Percentiles rank a stretch among this genome's conserved stretches.
Evolutionary conservation across 345 rosid species (phyloP).

Genomic region (Sonneratia caseolaris): DNA sequence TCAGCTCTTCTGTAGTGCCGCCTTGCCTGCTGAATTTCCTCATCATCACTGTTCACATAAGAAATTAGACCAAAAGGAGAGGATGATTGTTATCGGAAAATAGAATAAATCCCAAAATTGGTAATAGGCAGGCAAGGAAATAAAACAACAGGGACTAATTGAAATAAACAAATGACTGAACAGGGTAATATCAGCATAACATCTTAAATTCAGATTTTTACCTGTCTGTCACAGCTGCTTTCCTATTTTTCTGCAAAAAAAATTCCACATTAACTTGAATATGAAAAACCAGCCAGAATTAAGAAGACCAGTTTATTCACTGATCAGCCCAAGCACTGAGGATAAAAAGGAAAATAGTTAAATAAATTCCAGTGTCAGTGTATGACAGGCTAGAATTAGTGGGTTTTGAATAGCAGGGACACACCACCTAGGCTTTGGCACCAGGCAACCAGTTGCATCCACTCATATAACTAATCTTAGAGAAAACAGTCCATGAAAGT

Average conservation of each 20-base stretch:
- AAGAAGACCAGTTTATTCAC: background rate
- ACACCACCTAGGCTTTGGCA: too few species aligned
- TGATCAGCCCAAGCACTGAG: too few species aligned
- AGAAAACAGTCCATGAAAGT: too few species aligned
- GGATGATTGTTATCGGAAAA: too few species aligned
- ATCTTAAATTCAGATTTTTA: slow-evolving; percentile 20
- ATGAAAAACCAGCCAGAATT: background rate
- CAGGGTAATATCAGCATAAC: background rate
- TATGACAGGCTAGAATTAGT: too few species aligned
- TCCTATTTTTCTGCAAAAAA: slow-evolving; percentile 16
- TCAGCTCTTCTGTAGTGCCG: slow-evolving; percentile 35
- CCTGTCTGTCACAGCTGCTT: slow-evolving; percentile 1
- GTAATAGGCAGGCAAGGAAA: background rate
- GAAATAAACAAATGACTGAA: background rate
- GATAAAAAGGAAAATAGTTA: too few species aligned
- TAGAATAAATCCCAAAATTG: too few species aligned
- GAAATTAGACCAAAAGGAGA: background rate
- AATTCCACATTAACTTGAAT: background rate
- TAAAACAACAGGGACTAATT: background rate
- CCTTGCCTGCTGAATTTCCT: slow-evolving; percentile 31
- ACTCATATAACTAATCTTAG: too few species aligned
- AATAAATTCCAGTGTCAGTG: too few species aligned
- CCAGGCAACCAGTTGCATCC: too few species aligned
- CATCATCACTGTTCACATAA: slow-evolving; percentile 20
- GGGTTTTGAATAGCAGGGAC: too few species aligned